Base-by-base conservation (phyloP, 1,284 basidiomycete genomes). In the Naganishia sp. region DNA sequence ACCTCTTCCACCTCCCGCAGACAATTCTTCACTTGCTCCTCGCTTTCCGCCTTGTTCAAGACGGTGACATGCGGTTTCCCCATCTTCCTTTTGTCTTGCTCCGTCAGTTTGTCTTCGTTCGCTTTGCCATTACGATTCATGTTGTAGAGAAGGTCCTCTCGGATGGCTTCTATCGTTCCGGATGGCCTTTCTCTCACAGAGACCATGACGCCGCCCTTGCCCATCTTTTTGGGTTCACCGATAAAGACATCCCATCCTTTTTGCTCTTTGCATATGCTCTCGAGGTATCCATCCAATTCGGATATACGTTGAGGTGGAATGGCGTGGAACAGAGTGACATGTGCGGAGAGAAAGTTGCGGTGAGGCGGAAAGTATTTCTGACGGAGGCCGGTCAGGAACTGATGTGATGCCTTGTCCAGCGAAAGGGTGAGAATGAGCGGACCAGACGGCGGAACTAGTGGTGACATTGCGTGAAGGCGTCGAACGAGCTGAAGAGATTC, bases 271-370 rank as follows among this genome's bases (percentile, higher is more conserved):
- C 65, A 69, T 28, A 70, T 69, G 6, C 7, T 43, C 13, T 66
- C 60, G 6, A 73, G 49, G 15, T 71, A 35, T 9, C 62, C 32
- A 21, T 72, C 69, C 13, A 74, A 53, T 45, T 73, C 72, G 6
- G 32, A 45, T 23, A 67, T 63, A 10, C 71, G 71, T 31, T 72
- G 70, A 1, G 68, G 53, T 3, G 74, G 73, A 41, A 75, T 72
- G 18, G 73, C 74, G 46, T 74, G 74, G 63, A 74, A 74, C 17
- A 74, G 61, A 1, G 74, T 73, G 23, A 75, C 66, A 57, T 75
- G 74, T 2, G 74, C 74, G 1, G 63, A 47, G 18, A 75, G 66
- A 61, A 70, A 69, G 50, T 75, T 74, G 25, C 73, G 67, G 45
- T 67, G 57, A 47, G 68, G 55, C 4, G 74, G 73, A 53, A 74